A percentile compares a stretch with the other conserved stretches of the same genome.
phyloP scores from a whole-genome alignment of 345 rosid genomes.

The Dovyalis caffra region DNA sequence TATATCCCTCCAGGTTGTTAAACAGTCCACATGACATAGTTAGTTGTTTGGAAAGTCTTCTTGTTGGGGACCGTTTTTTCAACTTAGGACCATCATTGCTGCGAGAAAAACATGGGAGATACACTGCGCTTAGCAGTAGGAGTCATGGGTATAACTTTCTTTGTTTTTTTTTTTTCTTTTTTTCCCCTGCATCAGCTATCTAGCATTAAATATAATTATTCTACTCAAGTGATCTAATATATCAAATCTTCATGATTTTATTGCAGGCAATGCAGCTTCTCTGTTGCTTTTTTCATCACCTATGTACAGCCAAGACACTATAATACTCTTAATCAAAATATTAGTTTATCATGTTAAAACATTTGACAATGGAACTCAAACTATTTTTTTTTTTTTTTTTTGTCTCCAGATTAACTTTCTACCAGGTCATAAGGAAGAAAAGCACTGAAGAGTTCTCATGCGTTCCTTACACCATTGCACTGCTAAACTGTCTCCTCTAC shows the following conservation, averaged over 20 bases:
- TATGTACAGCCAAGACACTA: constrained; percentile 39
- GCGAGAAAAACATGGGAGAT: constrained; percentile 43
- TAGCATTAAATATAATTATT: not conserved
- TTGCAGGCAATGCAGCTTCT: constrained; percentile 82
- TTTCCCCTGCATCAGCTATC: not conserved
- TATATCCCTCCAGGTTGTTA: constrained; percentile 31
- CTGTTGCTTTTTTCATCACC: constrained; percentile 72
- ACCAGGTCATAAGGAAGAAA: constrained; percentile 63
- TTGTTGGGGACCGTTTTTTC: constrained; percentile 13
- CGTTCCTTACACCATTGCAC: constrained; percentile 64
- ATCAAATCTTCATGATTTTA: constrained; percentile 8
- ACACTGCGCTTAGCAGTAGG: constrained; percentile 63
- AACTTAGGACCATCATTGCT: constrained; percentile 14
- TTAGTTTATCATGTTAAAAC: not conserved
- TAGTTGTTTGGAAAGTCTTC: not conserved
- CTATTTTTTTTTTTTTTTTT: not conserved
- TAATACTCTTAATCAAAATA: not conserved
- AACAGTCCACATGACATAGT: constrained; percentile 13
- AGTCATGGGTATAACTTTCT: constrained; percentile 45
- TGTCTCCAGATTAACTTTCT: constrained; percentile 64
- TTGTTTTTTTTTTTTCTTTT: not conserved
- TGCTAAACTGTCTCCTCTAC: constrained; percentile 65
- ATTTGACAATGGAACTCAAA: not conserved
- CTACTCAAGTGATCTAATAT: not conserved
- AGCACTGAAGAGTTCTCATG: constrained; percentile 79